A percentile compares a stretch with the other conserved stretches of the same genome.
These are phyloP conservation scores for Saccharomycopsis fodiens DNA, from an alignment of 805 yeast species.

Conservation along the genomic window DNA sequence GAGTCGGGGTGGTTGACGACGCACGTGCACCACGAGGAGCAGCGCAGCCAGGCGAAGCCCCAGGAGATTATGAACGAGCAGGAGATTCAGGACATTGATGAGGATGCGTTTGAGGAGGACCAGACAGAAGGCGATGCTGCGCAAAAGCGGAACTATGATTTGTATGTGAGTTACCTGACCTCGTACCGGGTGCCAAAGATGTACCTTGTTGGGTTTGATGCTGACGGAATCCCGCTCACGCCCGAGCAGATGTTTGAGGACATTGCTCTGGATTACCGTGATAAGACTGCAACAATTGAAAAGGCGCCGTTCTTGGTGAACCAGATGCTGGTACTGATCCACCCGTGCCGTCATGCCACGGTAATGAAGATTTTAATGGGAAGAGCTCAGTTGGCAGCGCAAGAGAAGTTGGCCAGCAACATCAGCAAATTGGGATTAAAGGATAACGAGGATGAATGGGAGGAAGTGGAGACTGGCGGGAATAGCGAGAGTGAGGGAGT, in stretches of 20 bases:
- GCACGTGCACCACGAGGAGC: slow-evolving; percentile 21
- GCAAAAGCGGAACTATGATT: slow-evolving; percentile 66
- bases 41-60: neutral
- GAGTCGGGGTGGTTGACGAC: slow-evolving; percentile 55
- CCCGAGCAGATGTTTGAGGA: slow-evolving; percentile 95
- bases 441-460: slow-evolving; percentile 45
- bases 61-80: slow-evolving; percentile 16
- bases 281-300: slow-evolving; percentile 95
- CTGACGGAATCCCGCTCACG: slow-evolving; percentile 75
- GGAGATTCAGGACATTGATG: slow-evolving; percentile 38
- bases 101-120: slow-evolving; percentile 35
- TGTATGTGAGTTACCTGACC: slow-evolving; percentile 88
- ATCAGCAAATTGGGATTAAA: slow-evolving; percentile 42
- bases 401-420: slow-evolving; percentile 31
- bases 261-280: slow-evolving; percentile 82
- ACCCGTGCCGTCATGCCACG: slow-evolving; percentile 91
- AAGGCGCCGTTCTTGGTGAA: slow-evolving; percentile 75
- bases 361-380: slow-evolving; percentile 88
- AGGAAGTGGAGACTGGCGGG: slow-evolving; percentile 34
- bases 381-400: slow-evolving; percentile 49
- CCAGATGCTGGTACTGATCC: slow-evolving; percentile 75
- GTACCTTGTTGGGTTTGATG: slow-evolving; percentile 80
- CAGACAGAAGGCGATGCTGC: slow-evolving; percentile 23
- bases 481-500: slow-evolving; percentile 34
- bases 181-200: slow-evolving; percentile 94